Evolutionary conservation across 2,329 filamentous ascomycete genomes (phyloP).

Genomic region (Xylaria sp.): DNA sequence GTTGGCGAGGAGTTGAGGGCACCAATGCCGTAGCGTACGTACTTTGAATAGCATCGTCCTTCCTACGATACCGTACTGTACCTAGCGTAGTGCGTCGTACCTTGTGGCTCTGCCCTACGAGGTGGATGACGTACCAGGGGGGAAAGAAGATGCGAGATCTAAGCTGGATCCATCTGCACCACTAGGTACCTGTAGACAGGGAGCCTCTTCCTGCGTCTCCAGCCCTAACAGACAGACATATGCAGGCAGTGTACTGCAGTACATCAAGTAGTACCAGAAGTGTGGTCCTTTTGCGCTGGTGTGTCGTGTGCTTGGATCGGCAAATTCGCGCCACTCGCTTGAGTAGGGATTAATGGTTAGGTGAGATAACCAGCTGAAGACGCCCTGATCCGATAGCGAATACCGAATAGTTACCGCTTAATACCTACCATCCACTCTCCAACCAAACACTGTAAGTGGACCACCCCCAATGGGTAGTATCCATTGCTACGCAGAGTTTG

Average conservation of each 20-base stretch:
- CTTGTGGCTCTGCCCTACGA: slow-evolving; percentile 11
- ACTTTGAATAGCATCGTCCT: not conserved
- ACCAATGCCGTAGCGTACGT: slow-evolving; percentile 5
- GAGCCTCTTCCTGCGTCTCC: slow-evolving; percentile 8
- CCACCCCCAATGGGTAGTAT: not conserved
- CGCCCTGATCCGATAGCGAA: slow-evolving; percentile 16
- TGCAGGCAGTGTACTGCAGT: not conserved
- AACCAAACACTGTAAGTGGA: not conserved
- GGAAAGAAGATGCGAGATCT: slow-evolving; percentile 31
- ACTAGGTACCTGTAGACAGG: not conserved
- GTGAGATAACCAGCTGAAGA: slow-evolving; percentile 29
- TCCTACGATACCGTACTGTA: slow-evolving; percentile 5
- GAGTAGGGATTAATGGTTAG: slow-evolving; percentile 19
- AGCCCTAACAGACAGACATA: not conserved
- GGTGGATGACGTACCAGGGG: slow-evolving; percentile 14
- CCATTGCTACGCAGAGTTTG: not conserved
- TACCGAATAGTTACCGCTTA: not conserved
- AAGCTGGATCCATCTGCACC: slow-evolving; percentile 12
- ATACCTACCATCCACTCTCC: not conserved
- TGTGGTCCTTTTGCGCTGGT: slow-evolving; percentile 12
- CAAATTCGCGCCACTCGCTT: slow-evolving; percentile 33
- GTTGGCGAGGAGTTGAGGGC: slow-evolving; percentile 1
- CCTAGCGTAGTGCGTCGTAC: not conserved
- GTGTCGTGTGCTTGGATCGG: slow-evolving; percentile 19
- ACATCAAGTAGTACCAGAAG: not conserved